These are phyloP conservation scores for Centrapalus pauciflorus DNA, from an alignment of 129 eudicot species.

Conservation along the genomic window DNA sequence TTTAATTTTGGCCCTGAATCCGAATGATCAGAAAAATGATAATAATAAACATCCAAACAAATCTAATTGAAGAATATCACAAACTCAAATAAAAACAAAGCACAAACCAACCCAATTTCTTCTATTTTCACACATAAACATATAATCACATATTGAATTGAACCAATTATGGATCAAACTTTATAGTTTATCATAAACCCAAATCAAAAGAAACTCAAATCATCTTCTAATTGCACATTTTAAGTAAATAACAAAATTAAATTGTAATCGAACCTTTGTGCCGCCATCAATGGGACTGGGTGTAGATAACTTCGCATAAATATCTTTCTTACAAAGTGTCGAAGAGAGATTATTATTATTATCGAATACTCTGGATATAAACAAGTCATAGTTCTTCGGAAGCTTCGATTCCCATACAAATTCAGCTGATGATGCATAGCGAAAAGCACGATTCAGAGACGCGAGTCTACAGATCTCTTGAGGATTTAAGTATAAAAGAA, in stretches of 20 bases:
- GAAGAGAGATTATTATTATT: neutral
- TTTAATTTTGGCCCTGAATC: too few relatives aligned
- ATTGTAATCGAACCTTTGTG: conserved; percentile 51
- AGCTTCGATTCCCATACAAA: conserved; percentile 86
- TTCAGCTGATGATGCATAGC: conserved; percentile 75
- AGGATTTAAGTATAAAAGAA: conserved; percentile 53
- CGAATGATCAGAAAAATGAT: too few relatives aligned
- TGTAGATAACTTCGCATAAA: conserved; percentile 52
- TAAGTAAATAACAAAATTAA: neutral
- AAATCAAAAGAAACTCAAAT: neutral
- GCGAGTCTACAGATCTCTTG: conserved; percentile 68
- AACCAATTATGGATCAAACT: neutral
- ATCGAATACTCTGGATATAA: conserved; percentile 46
- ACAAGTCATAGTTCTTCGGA: conserved; percentile 53
- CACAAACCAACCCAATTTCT: neutral
- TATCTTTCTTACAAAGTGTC: conserved; percentile 50
- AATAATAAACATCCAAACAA: neutral
- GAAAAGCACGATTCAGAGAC: conserved; percentile 57
- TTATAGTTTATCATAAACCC: neutral
- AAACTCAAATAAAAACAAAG: neutral
- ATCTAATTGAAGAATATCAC: neutral
- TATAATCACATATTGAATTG: neutral
- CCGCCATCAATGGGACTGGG: conserved; percentile 63
- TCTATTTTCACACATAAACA: neutral
- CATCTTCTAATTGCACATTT: neutral